These are phyloP conservation scores for Aethionema arabicum DNA, from an alignment of 345 rosid genomes.

Conservation along the genomic window DNA sequence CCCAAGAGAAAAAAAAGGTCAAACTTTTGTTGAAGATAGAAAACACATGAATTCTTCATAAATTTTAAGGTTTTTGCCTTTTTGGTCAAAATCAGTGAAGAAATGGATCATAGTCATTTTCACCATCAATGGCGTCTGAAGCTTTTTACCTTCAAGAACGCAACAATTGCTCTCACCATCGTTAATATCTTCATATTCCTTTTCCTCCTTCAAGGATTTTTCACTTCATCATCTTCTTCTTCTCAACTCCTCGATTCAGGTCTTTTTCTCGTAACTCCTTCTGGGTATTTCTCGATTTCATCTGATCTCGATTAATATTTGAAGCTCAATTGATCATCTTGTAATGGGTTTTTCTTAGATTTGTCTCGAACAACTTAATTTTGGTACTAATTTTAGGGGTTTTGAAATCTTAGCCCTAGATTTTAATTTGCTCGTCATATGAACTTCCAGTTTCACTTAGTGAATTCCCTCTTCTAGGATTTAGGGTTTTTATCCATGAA, in stretches of 20 bases:
- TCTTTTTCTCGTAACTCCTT: background rate
- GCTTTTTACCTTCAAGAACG: constrained; percentile 69
- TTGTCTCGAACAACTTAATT: background rate
- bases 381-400: background rate
- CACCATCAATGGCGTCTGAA: constrained; percentile 60
- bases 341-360: constrained; percentile 26
- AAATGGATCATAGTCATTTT: constrained; percentile 27
- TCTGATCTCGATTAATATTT: constrained; percentile 21
- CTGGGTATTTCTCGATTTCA: constrained; percentile 9
- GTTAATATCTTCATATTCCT: constrained; percentile 56
- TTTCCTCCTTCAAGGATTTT: constrained; percentile 58
- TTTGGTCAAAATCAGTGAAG: too few species aligned
- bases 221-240: constrained; percentile 50
- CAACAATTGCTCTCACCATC: constrained; percentile 58
- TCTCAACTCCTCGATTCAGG: constrained; percentile 53
- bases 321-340: constrained; percentile 19
- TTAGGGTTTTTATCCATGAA: too few species aligned
- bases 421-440: background rate
- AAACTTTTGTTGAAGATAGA: too few species aligned
- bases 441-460: too few species aligned
- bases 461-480: too few species aligned
- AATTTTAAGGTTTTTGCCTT: background rate
- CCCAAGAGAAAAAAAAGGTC: too few species aligned
- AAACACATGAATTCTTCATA: background rate
- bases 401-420: constrained; percentile 3